Base-by-base conservation (phyloP, 2,329 filamentous ascomycete species). In the Pyrenochaeta sp. region DNA sequence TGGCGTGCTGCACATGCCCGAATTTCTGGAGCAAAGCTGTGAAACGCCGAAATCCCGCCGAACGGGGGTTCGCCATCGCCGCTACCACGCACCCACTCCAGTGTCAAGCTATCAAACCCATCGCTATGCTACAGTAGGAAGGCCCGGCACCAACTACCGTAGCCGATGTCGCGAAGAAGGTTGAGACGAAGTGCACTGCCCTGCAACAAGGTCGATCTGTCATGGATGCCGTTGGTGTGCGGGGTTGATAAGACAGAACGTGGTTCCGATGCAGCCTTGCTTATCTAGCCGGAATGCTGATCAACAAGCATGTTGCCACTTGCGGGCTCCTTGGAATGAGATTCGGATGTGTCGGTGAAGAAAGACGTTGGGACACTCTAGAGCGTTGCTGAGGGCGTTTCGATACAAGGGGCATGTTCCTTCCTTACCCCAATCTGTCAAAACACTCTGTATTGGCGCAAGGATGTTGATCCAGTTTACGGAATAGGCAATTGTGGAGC, bases 1-100 rank as follows among this genome's bases (percentile, higher is more conserved):
- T 49, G 51, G 55, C 55, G 52, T 52, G 31, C 43, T 47, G 46
- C 46, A 54, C 51, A 39, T 20, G 51, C 44, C 40, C 42, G 46
- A 41, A 50, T 57, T 56, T 51, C 31, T 51, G 47, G 40, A 33
- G 45, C 36, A 10, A 30, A 31, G 14, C n/a, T 50, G 33, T 45
- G 39, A 50, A 15, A 36, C 23, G 47, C 51, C 55, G 51, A 51
- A 46, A 9, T 42, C 30, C 43, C 30, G 31, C 55, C 55, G 55
- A 37, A 20, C 23, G 3, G 20, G 5, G 45, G 35, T 14, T 39
- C n/a, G 14, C 27, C 36, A 35, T 42, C 23, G 4, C 21, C 27
- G 29, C 36, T 23, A 5, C 18, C 30, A 1, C 15, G n/a, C 12
- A 9, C 15, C 21, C 7, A 18, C 7, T 20, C 39, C 20, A 41